Percentiles rank a stretch among this genome's conserved stretches.
These are phyloP conservation scores for Orbilia ellipsospora DNA, from an alignment of 2,329 filamentous ascomycete species.

Conservation along the genomic window DNA sequence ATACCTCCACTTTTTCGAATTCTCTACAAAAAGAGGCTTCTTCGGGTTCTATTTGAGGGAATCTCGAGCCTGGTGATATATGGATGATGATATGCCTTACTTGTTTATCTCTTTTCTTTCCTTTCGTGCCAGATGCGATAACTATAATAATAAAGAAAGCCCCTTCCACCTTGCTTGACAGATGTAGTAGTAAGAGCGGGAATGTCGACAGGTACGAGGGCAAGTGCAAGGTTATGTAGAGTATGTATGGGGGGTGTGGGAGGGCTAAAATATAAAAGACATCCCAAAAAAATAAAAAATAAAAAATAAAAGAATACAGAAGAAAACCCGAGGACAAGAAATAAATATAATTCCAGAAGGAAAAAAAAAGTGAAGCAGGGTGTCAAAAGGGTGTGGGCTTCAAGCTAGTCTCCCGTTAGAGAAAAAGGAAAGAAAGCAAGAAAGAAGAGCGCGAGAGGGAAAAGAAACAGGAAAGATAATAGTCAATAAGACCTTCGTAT, in stretches of 20 bases:
- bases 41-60: constrained; percentile 16
- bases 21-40: constrained; percentile 2
- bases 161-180: constrained; percentile 55
- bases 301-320: constrained; percentile 44
- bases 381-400: constrained; percentile 52
- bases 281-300: constrained; percentile 3
- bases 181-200: constrained; percentile 49
- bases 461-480: constrained; percentile 1
- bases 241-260: constrained; percentile 51
- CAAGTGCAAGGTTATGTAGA: constrained; percentile 52
- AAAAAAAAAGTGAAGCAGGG: constrained; percentile 48
- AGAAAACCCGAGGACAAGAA: not conserved
- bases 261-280: constrained; percentile 54
- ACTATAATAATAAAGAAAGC: constrained; percentile 20
- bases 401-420: constrained; percentile 47
- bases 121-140: constrained; percentile 35
- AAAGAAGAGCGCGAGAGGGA: not conserved
- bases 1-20: constrained; percentile 23
- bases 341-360: constrained; percentile 47
- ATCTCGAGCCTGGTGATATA: no score
- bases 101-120: constrained; percentile 12
- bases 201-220: constrained; percentile 55
- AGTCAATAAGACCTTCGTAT: not conserved
- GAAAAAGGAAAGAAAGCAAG: constrained; percentile 25
- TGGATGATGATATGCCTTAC: no score